Evolutionary conservation across 1,284 basidiomycete genomes (phyloP), one percentile per base, ranked within the genome.

Genomic region (Boletus hoseneyae): DNA sequence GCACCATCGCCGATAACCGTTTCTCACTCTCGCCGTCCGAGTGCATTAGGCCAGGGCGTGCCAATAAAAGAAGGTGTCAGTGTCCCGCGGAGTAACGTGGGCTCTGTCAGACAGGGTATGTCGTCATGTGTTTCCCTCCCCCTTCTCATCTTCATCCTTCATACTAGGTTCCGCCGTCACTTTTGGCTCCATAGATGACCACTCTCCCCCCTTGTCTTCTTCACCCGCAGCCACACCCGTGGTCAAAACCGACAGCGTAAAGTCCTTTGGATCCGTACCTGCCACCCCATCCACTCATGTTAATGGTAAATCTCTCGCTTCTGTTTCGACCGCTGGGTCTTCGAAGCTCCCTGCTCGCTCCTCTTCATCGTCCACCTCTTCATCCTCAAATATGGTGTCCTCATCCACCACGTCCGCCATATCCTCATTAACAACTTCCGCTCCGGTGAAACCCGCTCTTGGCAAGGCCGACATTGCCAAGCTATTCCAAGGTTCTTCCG

Each of bases 101-200:
- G 77, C 56, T 74, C 82, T 54, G 73, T 76, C 72, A 86, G 84
- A 76, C 75, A 79, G 74, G 78, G 86, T 83, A 62, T 57, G 71
- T 67, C 13, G 3, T 36, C 13, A 6, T 30, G 6, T 16, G 0
- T 39, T 10, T 41, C 11, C 1, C 2, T 25, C 8, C 23, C 7
- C 37, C 19, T 48, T 30, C 10, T 33, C 11, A n/a, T 25, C 23
- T 25, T 42, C 6, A 58, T 33, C 36, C 42, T 44, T 45, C 42
- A 21, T 30, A 19, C 30, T 53, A 87, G 83, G 77, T 59, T 79
- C 82, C 51, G 70, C 78, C 52, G 82, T 87, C 58, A 89, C 79
- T 56, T 93, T 93, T 73, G 91, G 91, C 60, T 92, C 91, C 39
- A 89, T 93, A 76, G 81, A 86, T 68, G 81, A 88, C 68, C 74